Evolutionary conservation across 306 rosid species (phyloP).

Genomic region (Inga oerstediana): DNA sequence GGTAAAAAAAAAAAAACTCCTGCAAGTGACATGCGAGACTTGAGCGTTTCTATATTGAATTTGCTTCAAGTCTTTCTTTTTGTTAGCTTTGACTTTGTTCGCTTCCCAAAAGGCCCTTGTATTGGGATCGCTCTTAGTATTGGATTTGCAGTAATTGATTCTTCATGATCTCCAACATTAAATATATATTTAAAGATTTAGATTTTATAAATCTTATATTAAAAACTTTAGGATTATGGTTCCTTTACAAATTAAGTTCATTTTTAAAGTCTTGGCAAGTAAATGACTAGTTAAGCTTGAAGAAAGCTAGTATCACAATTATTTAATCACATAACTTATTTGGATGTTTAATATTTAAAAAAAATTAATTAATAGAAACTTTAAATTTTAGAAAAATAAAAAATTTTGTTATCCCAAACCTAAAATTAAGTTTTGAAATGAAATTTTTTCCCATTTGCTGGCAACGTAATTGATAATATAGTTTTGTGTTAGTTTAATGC

Average conservation of each 20-base stretch:
- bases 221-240: not conserved
- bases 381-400: not conserved
- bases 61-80: not conserved
- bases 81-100: slow-evolving; percentile 3
- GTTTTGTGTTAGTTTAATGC: too few relatives aligned
- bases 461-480: not conserved
- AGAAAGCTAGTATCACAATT: not conserved
- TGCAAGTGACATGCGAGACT: slow-evolving; percentile 61
- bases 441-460: too few relatives aligned
- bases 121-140: not conserved
- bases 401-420: not conserved
- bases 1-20: slow-evolving; percentile 22
- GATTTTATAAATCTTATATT: not conserved
- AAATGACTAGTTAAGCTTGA: not conserved
- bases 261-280: not conserved
- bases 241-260: not conserved
- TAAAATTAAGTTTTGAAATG: too few relatives aligned
- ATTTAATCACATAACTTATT: not conserved
- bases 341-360: not conserved
- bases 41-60: slow-evolving; percentile 54
- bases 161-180: not conserved
- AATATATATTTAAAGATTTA: not conserved
- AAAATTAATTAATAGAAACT: not conserved
- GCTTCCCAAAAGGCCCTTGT: slow-evolving; percentile 47
- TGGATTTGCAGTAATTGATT: not conserved